These are phyloP conservation scores for Raffaelea albimanens DNA, from an alignment of 2,329 filamentous ascomycete genomes.

Conservation along the genomic window DNA sequence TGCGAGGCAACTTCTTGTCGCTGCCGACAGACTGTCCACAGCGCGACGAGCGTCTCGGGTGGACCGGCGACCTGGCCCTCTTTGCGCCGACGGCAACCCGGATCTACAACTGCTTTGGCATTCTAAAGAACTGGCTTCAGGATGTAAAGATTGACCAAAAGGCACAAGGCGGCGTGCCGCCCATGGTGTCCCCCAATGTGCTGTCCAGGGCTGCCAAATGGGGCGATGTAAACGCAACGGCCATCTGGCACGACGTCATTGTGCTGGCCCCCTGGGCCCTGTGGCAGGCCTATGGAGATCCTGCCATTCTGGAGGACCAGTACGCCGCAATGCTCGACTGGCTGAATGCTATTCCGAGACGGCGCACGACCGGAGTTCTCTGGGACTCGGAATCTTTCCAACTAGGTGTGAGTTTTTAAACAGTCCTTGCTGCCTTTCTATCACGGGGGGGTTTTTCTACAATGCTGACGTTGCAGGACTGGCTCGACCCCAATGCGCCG, in stretches of 20 bases:
- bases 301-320: conserved; percentile 19
- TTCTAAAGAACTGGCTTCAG: conserved; percentile 39
- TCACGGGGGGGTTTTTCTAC: too few species aligned
- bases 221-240: neutral
- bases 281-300: conserved; percentile 19
- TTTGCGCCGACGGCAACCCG: conserved; percentile 43
- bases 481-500: conserved; percentile 30
- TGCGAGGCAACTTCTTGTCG: conserved; percentile 48
- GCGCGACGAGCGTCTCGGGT: conserved; percentile 43
- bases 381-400: conserved; percentile 24
- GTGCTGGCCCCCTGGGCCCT: conserved; percentile 21
- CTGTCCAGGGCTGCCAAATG: neutral
- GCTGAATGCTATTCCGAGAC: conserved; percentile 13
- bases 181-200: conserved; percentile 17
- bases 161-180: conserved; percentile 24
- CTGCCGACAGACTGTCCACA: conserved; percentile 51
- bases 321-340: conserved; percentile 19
- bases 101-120: conserved; percentile 41
- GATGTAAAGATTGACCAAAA: conserved; percentile 28
- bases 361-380: conserved; percentile 16
- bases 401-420: conserved; percentile 16
- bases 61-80: conserved; percentile 41
- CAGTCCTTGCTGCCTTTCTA: too few species aligned
- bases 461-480: conserved; percentile 17
- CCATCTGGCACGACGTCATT: conserved; percentile 20